Evolutionary conservation across 2,329 filamentous ascomycete species (phyloP).

Genomic region (Trichoderma atrobrunneum): DNA sequence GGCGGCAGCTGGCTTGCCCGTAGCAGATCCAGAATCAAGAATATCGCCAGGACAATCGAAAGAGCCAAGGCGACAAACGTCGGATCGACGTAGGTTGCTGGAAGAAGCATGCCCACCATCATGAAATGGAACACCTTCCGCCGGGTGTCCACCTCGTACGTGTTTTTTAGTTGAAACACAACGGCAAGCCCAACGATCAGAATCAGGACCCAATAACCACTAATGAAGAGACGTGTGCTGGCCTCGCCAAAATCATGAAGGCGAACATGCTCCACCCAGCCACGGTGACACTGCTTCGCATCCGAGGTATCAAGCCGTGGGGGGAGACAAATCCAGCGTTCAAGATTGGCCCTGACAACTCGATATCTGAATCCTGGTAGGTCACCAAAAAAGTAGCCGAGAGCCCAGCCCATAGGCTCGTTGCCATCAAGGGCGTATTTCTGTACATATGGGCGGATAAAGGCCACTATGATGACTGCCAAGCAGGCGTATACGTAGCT

Average conservation of each 20-base stretch:
- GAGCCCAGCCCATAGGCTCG: conserved; percentile 89
- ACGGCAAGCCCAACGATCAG: conserved; percentile 68
- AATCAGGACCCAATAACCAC: conserved; percentile 69
- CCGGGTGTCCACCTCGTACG: conserved; percentile 90
- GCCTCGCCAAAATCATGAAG: conserved; percentile 66
- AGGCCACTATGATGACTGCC: conserved; percentile 62
- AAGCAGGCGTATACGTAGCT: conserved; percentile 71
- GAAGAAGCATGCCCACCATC: conserved; percentile 95
- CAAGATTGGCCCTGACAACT: conserved; percentile 65
- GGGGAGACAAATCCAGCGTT: conserved; percentile 74
- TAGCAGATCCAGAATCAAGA: conserved; percentile 84
- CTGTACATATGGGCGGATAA: conserved; percentile 68
- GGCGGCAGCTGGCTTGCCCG: conserved; percentile 89
- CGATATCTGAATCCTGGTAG: conserved; percentile 68
- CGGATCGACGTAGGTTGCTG: conserved; percentile 82
- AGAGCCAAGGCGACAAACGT: conserved; percentile 77
- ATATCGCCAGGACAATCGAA: conserved; percentile 75
- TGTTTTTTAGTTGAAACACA: conserved; percentile 69
- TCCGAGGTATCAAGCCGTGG: conserved; percentile 32
- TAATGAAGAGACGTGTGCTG: conserved; percentile 75
- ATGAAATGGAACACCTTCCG: conserved; percentile 98
- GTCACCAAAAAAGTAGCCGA: conserved; percentile 86
- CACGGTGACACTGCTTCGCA: conserved; percentile 45
- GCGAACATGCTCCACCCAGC: conserved; percentile 65
- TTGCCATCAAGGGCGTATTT: conserved; percentile 63